Evolutionary conservation across 2,329 filamentous ascomycete species (phyloP).

Genomic region (Neophaeococcomyces aloes): DNA sequence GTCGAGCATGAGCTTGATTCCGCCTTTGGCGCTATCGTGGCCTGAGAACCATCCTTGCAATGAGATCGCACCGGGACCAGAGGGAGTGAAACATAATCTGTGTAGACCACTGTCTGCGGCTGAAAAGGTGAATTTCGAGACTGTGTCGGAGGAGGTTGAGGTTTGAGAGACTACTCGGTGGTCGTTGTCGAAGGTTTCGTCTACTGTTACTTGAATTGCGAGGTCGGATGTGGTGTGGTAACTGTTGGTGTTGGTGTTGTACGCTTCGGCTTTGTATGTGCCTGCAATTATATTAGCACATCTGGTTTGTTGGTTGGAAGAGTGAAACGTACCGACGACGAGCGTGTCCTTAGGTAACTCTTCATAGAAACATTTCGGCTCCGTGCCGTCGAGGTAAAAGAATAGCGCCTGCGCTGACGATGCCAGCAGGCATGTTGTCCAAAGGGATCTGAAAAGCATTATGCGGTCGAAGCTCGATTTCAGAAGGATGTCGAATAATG

Average conservation of each 20-base stretch:
- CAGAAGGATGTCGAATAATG: too few species aligned
- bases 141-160: slow-evolving; percentile 63
- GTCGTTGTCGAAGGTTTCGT: slow-evolving; percentile 94
- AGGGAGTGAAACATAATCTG: slow-evolving; percentile 85
- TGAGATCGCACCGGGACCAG: slow-evolving; percentile 57
- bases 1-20: slow-evolving; percentile 77
- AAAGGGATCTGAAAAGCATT: slow-evolving; percentile 14
- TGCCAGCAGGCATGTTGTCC: slow-evolving; percentile 27
- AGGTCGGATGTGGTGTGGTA: slow-evolving; percentile 67
- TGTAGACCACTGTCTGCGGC: slow-evolving; percentile 92
- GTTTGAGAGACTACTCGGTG: slow-evolving; percentile 65
- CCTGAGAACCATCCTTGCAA: slow-evolving; percentile 61
- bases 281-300: slow-evolving; percentile 38
- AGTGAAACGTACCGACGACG: slow-evolving; percentile 60
- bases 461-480: too few species aligned
- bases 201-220: slow-evolving; percentile 81
- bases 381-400: slow-evolving; percentile 83
- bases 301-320: not conserved
- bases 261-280: slow-evolving; percentile 79
- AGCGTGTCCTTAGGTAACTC: slow-evolving; percentile 95
- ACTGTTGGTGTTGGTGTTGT: slow-evolving; percentile 55
- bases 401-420: slow-evolving; percentile 70
- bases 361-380: slow-evolving; percentile 94
- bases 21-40: slow-evolving; percentile 57
- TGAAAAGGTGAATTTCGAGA: slow-evolving; percentile 88